Evolutionary conservation across 192 early-diverging fungal genomes (phyloP).

Genomic region (Entomortierella lignicola): DNA sequence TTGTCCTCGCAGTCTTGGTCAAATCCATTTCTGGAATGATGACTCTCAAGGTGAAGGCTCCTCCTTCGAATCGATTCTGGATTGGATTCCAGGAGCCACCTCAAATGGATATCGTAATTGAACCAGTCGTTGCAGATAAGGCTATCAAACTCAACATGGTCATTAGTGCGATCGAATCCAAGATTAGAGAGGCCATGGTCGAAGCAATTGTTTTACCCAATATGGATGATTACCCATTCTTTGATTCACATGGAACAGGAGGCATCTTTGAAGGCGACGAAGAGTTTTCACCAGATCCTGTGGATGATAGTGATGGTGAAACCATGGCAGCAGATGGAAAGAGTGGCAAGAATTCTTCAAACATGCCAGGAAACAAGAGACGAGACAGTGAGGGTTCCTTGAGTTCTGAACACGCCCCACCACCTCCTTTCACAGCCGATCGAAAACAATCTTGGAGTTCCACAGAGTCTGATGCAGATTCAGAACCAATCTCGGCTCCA

Average conservation of each 20-base stretch:
- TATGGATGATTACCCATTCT: slow-evolving; percentile 92
- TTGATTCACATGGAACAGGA: slow-evolving; percentile 67
- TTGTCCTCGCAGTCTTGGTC: slow-evolving; percentile 84
- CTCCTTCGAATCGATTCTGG: slow-evolving; percentile 90
- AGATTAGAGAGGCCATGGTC: slow-evolving; percentile 85
- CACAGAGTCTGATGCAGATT: slow-evolving; percentile 39
- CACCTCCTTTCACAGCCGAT: background rate
- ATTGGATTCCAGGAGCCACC: slow-evolving; percentile 88
- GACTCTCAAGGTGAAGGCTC: slow-evolving; percentile 82
- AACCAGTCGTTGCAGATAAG: slow-evolving; percentile 89
- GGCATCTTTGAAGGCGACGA: slow-evolving; percentile 68
- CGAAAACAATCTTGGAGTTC: slow-evolving; percentile 46
- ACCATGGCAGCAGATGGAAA: slow-evolving; percentile 3
- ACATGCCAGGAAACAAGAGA: slow-evolving; percentile 3
- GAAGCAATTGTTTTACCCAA: slow-evolving; percentile 88
- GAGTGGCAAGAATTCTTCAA: background rate
- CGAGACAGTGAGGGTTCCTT: slow-evolving; percentile 44
- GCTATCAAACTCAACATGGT: slow-evolving; percentile 81
- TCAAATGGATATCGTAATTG: slow-evolving; percentile 77
- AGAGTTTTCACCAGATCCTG: slow-evolving; percentile 15
- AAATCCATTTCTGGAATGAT: slow-evolving; percentile 81
- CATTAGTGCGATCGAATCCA: slow-evolving; percentile 84
- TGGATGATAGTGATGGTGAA: slow-evolving; percentile 40
- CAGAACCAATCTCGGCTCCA: slow-evolving; percentile 22
- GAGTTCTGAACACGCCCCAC: slow-evolving; percentile 19